phyloP scores from a whole-genome alignment of 176 grass and related monocot species.

The Avena atlantica region DNA sequence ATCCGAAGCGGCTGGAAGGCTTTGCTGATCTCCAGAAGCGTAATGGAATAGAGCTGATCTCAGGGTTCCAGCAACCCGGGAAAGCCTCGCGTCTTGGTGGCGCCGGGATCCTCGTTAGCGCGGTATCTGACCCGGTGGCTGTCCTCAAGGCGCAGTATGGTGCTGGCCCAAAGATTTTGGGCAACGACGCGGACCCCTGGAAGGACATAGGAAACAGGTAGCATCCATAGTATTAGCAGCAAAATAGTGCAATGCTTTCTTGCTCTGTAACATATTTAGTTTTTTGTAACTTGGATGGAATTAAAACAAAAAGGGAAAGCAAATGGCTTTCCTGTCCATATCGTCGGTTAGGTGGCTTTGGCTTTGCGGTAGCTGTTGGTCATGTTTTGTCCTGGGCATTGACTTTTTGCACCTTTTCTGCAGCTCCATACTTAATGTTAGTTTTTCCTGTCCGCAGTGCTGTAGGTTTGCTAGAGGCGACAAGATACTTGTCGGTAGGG shows the following conservation, averaged over 20 bases:
- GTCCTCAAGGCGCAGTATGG: constrained; percentile 63
- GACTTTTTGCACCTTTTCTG: constrained; percentile 33
- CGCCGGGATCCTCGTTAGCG: constrained; percentile 53
- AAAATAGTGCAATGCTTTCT: constrained; percentile 57
- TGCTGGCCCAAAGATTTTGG: constrained; percentile 48
- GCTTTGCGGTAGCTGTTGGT: constrained; percentile 32
- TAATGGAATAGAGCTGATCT: constrained; percentile 54
- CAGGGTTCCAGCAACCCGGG: constrained; percentile 66
- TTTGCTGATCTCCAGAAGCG: constrained; percentile 62
- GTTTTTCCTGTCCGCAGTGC: constrained; percentile 39
- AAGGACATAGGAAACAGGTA: constrained; percentile 79
- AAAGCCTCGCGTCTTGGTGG: constrained; percentile 47
- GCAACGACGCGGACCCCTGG: constrained; percentile 64
- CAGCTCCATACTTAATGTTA: constrained; percentile 37
- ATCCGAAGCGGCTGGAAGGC: constrained; percentile 51
- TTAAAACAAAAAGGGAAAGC: constrained; percentile 48
- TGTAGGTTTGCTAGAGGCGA: constrained; percentile 50
- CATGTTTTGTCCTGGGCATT: constrained; percentile 49
- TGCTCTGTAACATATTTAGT: constrained; percentile 87
- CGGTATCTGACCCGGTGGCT: constrained; percentile 62
- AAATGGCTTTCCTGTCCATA: constrained; percentile 73
- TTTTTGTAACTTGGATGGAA: constrained; percentile 83
- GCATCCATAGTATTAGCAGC: constrained; percentile 41
- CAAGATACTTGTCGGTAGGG: constrained; percentile 46
- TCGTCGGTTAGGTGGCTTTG: constrained; percentile 42